Base-by-base conservation (phyloP, 2,329 filamentous ascomycete genomes). In the Zymoseptoria brevis region DNA sequence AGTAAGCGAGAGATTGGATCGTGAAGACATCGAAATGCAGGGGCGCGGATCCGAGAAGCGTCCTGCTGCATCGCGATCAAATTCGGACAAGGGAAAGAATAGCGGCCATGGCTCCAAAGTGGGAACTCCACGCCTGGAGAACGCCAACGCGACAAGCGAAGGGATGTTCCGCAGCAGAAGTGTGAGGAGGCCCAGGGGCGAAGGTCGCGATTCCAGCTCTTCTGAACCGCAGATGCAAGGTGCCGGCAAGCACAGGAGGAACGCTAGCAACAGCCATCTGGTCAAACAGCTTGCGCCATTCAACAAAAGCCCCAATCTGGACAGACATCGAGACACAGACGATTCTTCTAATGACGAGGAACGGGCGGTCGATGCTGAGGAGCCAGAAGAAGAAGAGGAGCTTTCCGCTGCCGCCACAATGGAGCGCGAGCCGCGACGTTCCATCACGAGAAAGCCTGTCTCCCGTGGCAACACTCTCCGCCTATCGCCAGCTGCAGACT, bases 1-100 rank as follows among this genome's bases (percentile, higher is more conserved):
- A 48, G 56, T 58, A 41, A 66, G 57, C 55, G 64, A 80, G 70
- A 73, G 72, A 48, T 69, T 80, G 54, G 79, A 80, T 65, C 70
- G 72, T 30, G 82, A 87, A 56, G 79, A 83, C 50, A 62, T 72
- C 5, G 80, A 68, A 19, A 61, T 70, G 59, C 62, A 73, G 52
- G 59, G 68, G 57, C 29, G 59, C 56, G 56, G 60, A 2, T 58
- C 54, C 21, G 63, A 64, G 49, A 52, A 59, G 48, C 60, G 54
- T 51, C 57, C 58, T 21, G 59, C 64, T 19, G 57, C 56, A 50
- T 69, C 67, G 22, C 67, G 64, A 26, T 68, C 67, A 48, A 63
- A 65, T 9, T 68, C 68, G 19, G 66, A 66, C 52, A 62, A 64
- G 41, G 64, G 64, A 21, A 68, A 68, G 60, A 67, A 76, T 41